Base-by-base conservation (phyloP, 176 grass and related monocot genomes). In the Puya raimondii region DNA sequence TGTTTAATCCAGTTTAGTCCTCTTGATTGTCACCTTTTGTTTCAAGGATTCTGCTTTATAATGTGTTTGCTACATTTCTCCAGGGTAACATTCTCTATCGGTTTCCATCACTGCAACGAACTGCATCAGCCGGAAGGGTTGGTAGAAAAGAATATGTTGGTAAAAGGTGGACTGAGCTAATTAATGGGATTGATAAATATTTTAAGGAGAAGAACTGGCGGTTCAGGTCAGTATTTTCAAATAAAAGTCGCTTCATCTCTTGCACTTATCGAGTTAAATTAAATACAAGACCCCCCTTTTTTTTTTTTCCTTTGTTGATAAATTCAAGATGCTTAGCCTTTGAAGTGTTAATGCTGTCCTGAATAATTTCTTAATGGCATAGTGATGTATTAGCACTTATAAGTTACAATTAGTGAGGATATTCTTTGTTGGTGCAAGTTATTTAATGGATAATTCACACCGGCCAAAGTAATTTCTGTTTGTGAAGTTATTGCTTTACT, bases 21-120 rank as follows among this genome's bases (percentile, higher is more conserved):
- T 61, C 11, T 20, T 18, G 56, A 18, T 18, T 61, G 9, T 17
- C 56, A 22, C 33, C 11, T 8, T 81, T 42, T 42, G 33, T 4
- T 42, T 53, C 51, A 63, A 61, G 48, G 8, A 23, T 26, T 26
- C 22, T 47, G 48, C 48, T 64, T 64, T 47, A 66, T 63, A 75
- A 67, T 81, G 18, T 65, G 12, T 74, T 53, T 72, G 5, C 64
- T 66, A 53, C 65, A 49, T 33, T 65, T 78, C 49, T 69, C 67
- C 71, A 97, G 94, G 94, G 94, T 21, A 90, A 93, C 64, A 99
- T 99, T 79, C 77, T 99, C 27, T 99, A 99, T 78, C 82, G 69
- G 49, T 99, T 99, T 68, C 94, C 94, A 70, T 99, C 89, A 2
- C 61, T 99, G 71, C 94, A 99, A 90, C 67, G 68, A 52, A 99